phyloP scores from a whole-genome alignment of 2,329 filamentous ascomycete genomes.

The Epichloe typhina region DNA sequence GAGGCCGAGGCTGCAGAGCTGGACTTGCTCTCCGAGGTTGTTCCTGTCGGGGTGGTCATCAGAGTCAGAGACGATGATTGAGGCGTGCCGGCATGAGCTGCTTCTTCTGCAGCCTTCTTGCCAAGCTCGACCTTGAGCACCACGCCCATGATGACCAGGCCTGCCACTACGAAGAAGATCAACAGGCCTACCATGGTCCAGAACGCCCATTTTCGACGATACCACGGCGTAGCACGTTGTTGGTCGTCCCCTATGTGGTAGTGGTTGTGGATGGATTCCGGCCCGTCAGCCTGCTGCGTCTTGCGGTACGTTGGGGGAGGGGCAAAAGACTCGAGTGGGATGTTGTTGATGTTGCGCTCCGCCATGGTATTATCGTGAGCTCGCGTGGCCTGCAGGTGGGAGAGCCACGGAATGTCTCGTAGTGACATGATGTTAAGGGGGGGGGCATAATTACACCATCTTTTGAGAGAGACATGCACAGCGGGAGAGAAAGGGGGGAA shows the following conservation, averaged over 20 bases:
- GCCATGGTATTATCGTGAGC: not conserved
- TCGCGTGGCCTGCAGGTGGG: not conserved
- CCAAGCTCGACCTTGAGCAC: conserved; percentile 7
- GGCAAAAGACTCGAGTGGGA: not conserved
- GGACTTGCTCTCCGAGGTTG: not conserved
- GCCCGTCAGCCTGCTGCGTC: not conserved
- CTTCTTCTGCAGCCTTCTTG: not conserved
- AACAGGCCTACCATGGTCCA: conserved; percentile 4
- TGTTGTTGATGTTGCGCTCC: not conserved
- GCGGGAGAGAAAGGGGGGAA: too few species aligned
- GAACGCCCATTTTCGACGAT: conserved; percentile 7
- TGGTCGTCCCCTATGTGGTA: conserved; percentile 6
- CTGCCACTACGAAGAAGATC: conserved; percentile 3
- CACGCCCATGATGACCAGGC: conserved; percentile 7
- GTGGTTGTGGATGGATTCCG: conserved; percentile 9
- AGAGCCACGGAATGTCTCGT: conserved; percentile 1
- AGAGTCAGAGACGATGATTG: not conserved
- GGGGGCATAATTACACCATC: not conserved
- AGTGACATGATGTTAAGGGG: not conserved
- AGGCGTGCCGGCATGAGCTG: not conserved
- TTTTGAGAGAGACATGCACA: not conserved
- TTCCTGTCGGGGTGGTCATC: too few species aligned
- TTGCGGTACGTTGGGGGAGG: conserved; percentile 5
- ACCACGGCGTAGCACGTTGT: conserved; percentile 5
- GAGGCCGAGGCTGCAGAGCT: not conserved